A percentile compares a stretch with the other conserved stretches of the same genome.
Evolutionary conservation across 148 eudicot species (phyloP).

Genomic region (Camellia granthamiana): DNA sequence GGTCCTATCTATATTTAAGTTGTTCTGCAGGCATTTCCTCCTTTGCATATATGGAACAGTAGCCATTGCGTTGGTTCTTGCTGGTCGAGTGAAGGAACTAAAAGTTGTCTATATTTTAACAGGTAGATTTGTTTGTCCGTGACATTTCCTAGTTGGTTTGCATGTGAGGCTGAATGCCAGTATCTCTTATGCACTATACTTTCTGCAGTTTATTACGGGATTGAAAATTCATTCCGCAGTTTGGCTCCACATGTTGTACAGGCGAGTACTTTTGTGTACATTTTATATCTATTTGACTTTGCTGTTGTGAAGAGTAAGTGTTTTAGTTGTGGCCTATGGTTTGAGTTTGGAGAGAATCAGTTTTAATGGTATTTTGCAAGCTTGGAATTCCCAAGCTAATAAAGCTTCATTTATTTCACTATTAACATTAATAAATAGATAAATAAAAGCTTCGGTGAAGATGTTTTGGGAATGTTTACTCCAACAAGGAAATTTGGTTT

Average conservation of each 20-base stretch:
- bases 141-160: constrained; percentile 7
- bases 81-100: constrained; percentile 80
- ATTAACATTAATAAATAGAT: neutral
- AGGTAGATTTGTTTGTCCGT: constrained; percentile 37
- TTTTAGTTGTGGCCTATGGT: neutral
- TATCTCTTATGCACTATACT: constrained; percentile 4
- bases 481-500: neutral
- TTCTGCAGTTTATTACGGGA: constrained; percentile 74
- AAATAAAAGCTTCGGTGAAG: neutral
- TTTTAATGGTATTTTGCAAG: neutral
- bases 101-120: constrained; percentile 68
- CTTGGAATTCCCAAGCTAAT: neutral
- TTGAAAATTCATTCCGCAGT: constrained; percentile 60
- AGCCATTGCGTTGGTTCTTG: constrained; percentile 75
- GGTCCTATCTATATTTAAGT: neutral
- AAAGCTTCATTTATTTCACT: neutral
- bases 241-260: constrained; percentile 92
- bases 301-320: neutral
- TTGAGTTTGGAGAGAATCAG: neutral
- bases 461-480: neutral
- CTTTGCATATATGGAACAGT: constrained; percentile 82
- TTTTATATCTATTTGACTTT: neutral
- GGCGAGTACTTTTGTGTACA: constrained; percentile 34
- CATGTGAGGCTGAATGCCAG: neutral
- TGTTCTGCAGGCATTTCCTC: constrained; percentile 80